A percentile compares a stretch with the other conserved stretches of the same genome.
phyloP scores from a whole-genome alignment of 2,329 filamentous ascomycete genomes.

The Xylaria sp. region DNA sequence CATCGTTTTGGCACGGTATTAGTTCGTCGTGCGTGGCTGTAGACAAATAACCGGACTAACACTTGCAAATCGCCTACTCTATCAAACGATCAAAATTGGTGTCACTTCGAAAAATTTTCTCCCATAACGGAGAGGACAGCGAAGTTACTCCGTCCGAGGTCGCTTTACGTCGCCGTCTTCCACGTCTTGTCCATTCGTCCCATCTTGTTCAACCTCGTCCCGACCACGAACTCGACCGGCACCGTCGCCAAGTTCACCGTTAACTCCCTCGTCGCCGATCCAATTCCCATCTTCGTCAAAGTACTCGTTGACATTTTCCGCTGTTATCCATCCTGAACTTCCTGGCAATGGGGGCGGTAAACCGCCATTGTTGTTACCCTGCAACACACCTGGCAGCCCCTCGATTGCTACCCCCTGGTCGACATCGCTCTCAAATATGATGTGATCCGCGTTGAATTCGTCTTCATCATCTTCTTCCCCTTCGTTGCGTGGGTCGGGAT shows the following conservation, averaged over 20 bases:
- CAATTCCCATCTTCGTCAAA: slow-evolving; percentile 84
- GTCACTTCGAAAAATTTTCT: not conserved
- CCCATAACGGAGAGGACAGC: not conserved
- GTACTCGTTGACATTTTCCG: slow-evolving; percentile 85
- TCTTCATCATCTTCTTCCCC: slow-evolving; percentile 61
- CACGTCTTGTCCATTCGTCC: slow-evolving; percentile 47
- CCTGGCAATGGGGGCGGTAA: slow-evolving; percentile 73
- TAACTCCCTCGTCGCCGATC: slow-evolving; percentile 56
- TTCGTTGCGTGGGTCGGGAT: slow-evolving; percentile 70
- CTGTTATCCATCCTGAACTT: slow-evolving; percentile 84
- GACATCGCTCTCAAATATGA: slow-evolving; percentile 58
- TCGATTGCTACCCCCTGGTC: slow-evolving; percentile 58
- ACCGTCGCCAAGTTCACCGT: slow-evolving; percentile 65
- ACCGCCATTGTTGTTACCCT: slow-evolving; percentile 53
- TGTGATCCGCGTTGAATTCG: slow-evolving; percentile 50
- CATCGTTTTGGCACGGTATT: not conserved
- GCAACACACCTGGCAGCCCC: slow-evolving; percentile 61
- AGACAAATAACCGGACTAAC: not conserved
- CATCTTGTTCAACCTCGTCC: slow-evolving; percentile 59
- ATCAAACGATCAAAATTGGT: not conserved
- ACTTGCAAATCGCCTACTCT: not conserved
- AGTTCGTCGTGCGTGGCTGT: not conserved
- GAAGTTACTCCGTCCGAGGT: slow-evolving; percentile 39
- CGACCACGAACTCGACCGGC: slow-evolving; percentile 62
- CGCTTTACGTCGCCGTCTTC: slow-evolving; percentile 45